These are phyloP conservation scores for Phytopythium helicoides DNA, from an alignment of 352 stramenopile species.

Conservation along the genomic window DNA sequence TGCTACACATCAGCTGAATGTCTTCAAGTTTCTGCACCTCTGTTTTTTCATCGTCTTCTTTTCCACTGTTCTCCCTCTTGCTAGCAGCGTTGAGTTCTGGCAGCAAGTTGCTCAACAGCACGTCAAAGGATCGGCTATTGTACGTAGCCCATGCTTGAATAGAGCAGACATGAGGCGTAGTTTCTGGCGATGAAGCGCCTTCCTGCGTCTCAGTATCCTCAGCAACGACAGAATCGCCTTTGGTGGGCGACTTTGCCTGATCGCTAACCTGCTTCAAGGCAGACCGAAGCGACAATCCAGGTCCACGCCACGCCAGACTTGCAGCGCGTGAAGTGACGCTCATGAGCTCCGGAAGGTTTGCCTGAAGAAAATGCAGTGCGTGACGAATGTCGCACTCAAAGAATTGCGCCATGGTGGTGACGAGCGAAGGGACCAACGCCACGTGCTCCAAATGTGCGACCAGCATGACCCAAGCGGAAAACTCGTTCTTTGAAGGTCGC, in stretches of 20 bases:
- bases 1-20: conserved; percentile 31
- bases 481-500: conserved; percentile 54
- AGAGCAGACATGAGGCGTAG: neutral
- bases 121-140: conserved; percentile 45
- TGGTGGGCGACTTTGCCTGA: neutral
- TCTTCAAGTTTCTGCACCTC: conserved; percentile 36
- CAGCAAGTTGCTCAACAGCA: conserved; percentile 61
- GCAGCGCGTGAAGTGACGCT: conserved; percentile 7
- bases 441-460: conserved; percentile 58
- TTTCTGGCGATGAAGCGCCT: neutral
- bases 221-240: too few species aligned
- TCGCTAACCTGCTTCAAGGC: neutral
- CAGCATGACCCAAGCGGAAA: conserved; percentile 61
- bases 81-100: conserved; percentile 23
- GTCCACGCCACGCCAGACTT: conserved; percentile 13
- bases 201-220: neutral
- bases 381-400: conserved; percentile 69
- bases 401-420: conserved; percentile 42
- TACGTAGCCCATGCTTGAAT: conserved; percentile 53
- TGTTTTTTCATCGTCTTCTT: conserved; percentile 32
- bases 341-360: conserved; percentile 25
- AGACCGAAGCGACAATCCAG: neutral
- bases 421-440: conserved; percentile 28
- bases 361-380: conserved; percentile 69
- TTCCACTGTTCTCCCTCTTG: conserved; percentile 6